A percentile compares a stretch with the other conserved stretches of the same genome.
These are phyloP conservation scores for Penicillium fimorum DNA, from an alignment of 495 filamentous ascomycete species.

Conservation along the genomic window DNA sequence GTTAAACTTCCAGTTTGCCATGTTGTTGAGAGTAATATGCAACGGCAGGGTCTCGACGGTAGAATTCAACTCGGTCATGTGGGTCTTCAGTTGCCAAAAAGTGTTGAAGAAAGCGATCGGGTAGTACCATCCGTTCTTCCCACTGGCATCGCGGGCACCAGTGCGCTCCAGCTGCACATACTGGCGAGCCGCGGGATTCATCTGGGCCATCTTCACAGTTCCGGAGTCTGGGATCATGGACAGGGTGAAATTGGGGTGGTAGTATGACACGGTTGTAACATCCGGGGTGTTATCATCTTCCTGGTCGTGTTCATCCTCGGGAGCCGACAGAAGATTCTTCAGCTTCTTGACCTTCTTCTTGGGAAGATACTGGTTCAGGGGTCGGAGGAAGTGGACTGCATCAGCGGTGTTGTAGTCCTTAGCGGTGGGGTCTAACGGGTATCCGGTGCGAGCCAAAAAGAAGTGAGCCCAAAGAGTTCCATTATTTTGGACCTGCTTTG, in stretches of 20 bases:
- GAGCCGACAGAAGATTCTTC: constrained; percentile 74
- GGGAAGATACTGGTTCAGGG: constrained; percentile 81
- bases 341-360: constrained; percentile 92
- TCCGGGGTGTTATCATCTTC: constrained; percentile 55
- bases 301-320: constrained; percentile 53
- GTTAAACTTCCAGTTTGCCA: constrained; percentile 88
- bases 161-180: constrained; percentile 73
- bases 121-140: constrained; percentile 96
- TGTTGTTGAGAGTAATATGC: constrained; percentile 78
- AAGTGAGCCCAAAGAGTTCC: constrained; percentile 94
- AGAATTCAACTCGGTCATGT: constrained; percentile 91
- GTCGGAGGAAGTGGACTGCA: constrained; percentile 79
- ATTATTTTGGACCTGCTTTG: constrained; percentile 80
- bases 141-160: constrained; percentile 72
- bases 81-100: constrained; percentile 90
- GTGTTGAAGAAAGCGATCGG: constrained; percentile 90
- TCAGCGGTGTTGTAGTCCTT: constrained; percentile 66
- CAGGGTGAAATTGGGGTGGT: constrained; percentile 92
- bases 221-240: constrained; percentile 83
- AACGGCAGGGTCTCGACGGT: constrained; percentile 82
- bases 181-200: constrained; percentile 72
- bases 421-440: constrained; percentile 69
- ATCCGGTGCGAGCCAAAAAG: constrained; percentile 74
- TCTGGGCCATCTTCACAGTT: constrained; percentile 57
- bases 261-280: constrained; percentile 72